A percentile compares a stretch with the other conserved stretches of the same genome.
phyloP scores from a whole-genome alignment of 2,329 filamentous ascomycete species.

The Calonectria naviculata region DNA sequence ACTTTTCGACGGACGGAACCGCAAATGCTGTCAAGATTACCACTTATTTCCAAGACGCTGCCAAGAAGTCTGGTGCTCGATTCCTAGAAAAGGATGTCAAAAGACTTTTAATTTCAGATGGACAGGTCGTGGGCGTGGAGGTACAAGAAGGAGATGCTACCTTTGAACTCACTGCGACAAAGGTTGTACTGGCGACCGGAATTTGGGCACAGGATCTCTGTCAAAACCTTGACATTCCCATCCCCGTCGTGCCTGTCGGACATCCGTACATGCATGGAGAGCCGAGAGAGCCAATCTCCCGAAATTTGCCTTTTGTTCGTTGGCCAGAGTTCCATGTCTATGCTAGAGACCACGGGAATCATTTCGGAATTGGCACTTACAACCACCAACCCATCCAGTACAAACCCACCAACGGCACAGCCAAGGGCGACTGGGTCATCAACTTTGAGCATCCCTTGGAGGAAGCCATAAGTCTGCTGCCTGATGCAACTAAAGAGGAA shows the following conservation, averaged over 20 bases:
- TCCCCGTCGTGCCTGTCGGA: constrained; percentile 35
- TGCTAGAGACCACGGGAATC: constrained; percentile 33
- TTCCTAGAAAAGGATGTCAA: constrained; percentile 27
- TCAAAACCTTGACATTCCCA: constrained; percentile 23
- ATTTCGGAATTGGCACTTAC: constrained; percentile 35
- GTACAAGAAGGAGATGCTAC: background rate
- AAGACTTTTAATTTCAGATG: background rate
- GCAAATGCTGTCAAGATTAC: constrained; percentile 32
- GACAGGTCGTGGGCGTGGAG: constrained; percentile 19
- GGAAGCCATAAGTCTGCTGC: constrained; percentile 21
- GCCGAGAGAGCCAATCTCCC: background rate
- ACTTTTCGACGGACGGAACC: constrained; percentile 33
- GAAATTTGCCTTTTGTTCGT: constrained; percentile 26
- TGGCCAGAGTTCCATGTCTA: constrained; percentile 39
- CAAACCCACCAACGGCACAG: constrained; percentile 15
- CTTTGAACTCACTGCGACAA: constrained; percentile 21
- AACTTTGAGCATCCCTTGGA: constrained; percentile 30
- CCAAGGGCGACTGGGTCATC: constrained; percentile 29
- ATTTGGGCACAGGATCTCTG: constrained; percentile 37
- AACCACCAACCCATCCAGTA: constrained; percentile 29
- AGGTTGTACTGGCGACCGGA: constrained; percentile 36
- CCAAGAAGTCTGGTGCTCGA: constrained; percentile 17
- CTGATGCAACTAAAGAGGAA: constrained; percentile 8
- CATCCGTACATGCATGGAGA: constrained; percentile 35
- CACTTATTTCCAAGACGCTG: constrained; percentile 27